Conservation (phyloP, 169 alveolate species). For the Plasmodium yoelii region DNA sequence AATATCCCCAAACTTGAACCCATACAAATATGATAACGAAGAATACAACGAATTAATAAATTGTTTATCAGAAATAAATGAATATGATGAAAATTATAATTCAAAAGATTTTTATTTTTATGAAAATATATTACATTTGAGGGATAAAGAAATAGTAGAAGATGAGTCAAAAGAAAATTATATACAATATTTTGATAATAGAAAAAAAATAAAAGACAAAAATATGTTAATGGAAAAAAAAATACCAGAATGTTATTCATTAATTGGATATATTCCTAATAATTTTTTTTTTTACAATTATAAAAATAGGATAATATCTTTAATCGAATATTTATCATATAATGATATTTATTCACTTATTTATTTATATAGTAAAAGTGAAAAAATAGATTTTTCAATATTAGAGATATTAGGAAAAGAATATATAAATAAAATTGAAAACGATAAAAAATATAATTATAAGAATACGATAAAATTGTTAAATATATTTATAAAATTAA, state of each 20-base stretch:
- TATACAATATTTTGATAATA: neutral
- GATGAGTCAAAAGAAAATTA: neutral
- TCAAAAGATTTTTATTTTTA: neutral
- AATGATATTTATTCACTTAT: slow-evolving; percentile 44
- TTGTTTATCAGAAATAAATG: slow-evolving; percentile 8
- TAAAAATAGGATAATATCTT: slow-evolving; percentile 39
- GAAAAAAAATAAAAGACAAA: slow-evolving; percentile 2
- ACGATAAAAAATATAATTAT: slow-evolving; percentile 30
- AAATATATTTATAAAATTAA: slow-evolving; percentile 67
- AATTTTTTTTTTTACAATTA: slow-evolving; percentile 35
- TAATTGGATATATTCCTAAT: slow-evolving; percentile 70
- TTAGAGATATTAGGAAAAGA: slow-evolving; percentile 23
- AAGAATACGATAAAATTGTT: slow-evolving; percentile 51
- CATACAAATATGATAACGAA: slow-evolving; percentile 69
- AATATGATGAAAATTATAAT: neutral
- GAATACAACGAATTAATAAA: slow-evolving; percentile 50
- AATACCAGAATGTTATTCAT: slow-evolving; percentile 8
- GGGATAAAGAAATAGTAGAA: neutral
- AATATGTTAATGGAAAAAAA: neutral
- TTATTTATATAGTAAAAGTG: slow-evolving; percentile 16
- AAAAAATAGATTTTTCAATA: slow-evolving; percentile 5
- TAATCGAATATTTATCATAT: slow-evolving; percentile 13
- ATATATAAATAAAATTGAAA: slow-evolving; percentile 33
- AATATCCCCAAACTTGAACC: neutral
- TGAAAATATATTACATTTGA: neutral